These are phyloP conservation scores for Saprolegnia diclina DNA, from an alignment of 352 stramenopile genomes.

Conservation along the genomic window DNA sequence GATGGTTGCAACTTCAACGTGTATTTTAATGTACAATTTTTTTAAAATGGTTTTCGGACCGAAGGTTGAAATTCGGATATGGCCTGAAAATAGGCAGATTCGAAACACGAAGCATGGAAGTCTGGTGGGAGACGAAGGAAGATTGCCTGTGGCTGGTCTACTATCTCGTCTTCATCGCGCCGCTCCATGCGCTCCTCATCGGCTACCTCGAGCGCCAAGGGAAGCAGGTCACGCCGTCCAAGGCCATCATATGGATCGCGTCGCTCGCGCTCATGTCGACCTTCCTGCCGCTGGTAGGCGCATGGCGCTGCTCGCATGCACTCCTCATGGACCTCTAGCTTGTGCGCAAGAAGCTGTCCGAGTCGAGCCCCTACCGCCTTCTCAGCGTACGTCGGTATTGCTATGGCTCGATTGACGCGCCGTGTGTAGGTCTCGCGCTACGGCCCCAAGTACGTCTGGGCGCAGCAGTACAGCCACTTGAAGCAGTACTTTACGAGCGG, in stretches of 20 bases:
- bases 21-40: neutral
- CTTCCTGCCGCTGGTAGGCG: slow-evolving; percentile 29
- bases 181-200: slow-evolving; percentile 8
- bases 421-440: slow-evolving; percentile 45
- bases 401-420: neutral
- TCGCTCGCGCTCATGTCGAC: slow-evolving; percentile 8
- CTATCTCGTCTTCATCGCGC: slow-evolving; percentile 8
- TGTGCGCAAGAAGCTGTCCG: neutral
- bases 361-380: slow-evolving; percentile 16
- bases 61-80: too few relatives aligned
- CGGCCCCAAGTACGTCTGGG: slow-evolving; percentile 46
- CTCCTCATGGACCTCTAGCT: slow-evolving; percentile 10
- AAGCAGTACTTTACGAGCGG: slow-evolving; percentile 43
- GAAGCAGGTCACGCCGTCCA: slow-evolving; percentile 3
- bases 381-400: neutral
- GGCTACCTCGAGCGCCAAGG: slow-evolving; percentile 9
- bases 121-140: slow-evolving; percentile 20
- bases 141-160: slow-evolving; percentile 21
- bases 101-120: neutral
- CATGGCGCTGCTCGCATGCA: slow-evolving; percentile 35
- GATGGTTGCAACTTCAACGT: neutral
- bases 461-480: slow-evolving; percentile 57
- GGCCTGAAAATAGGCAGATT: neutral
- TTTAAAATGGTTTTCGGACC: too few relatives aligned
- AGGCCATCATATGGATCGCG: neutral